Base-by-base conservation (phyloP, 108 stramenopile genomes). In the Skeletonema costatum region DNA sequence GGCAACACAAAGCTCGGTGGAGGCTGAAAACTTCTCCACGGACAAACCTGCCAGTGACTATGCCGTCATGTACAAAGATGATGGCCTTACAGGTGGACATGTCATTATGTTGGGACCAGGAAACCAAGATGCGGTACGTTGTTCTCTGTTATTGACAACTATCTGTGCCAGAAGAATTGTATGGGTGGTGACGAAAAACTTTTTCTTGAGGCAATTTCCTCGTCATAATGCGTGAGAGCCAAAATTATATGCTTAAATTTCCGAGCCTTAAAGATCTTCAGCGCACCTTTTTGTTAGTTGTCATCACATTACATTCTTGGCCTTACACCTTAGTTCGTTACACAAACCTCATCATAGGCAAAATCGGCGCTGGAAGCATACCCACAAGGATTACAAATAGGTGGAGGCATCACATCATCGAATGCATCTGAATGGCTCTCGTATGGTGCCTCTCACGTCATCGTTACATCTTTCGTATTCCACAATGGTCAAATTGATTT, bases 391-490 rank as follows among this genome's bases (percentile, higher is more conserved):
- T 72, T 99, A 8, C 99, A 99, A 63, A 86, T 99, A 41, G 99
- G 99, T 31, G 99, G 99, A 1, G 99, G 98, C 31, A 87, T 99
- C 29, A 96, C 89, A 8, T 72, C 92, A 17, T 74, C 87, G 4
- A 98, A 97, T 66, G 97, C 97, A 0, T 35, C 46, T 16, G 74
- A 88, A 60, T 99, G 97, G 91, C 44, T 99, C 21, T 90, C 96
- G 1, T 81, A 87, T 5, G 97, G 93, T n/a, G 99, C 99, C 7
- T 91, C 90, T 2, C 98, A 99, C 74, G 93, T 99, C 25, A 99
- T 99, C 75, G 97, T 99, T 25, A 99, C 99, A n/a, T 93, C 92
- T 16, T 93, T 83, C 68, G 97, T 98, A 3, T 99, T 99, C 77
- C 70, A 87, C 71, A 87, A 89, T 13, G 94, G 96, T 6, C 59